Evolutionary conservation across 2,329 filamentous ascomycete species (phyloP), one percentile per base, ranked within the genome.

Genomic region (Aspergillus pseudonomiae): DNA sequence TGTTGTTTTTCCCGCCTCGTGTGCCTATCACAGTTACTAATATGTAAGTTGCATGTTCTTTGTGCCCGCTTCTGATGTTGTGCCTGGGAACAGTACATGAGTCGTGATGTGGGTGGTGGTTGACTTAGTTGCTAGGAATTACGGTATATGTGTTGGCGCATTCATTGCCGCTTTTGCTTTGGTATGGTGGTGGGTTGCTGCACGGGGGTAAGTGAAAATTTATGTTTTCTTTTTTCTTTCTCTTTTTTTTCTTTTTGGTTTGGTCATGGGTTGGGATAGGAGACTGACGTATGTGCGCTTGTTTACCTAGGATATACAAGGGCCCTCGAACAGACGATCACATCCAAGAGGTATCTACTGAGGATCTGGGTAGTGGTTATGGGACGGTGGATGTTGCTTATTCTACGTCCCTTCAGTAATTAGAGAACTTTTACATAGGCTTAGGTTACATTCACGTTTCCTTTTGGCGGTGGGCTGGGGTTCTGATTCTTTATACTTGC

Each of bases 321-420:
- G 86, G 86, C 0, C 86, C 86, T 24, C 81, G 84, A 41, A 88
- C 86, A 5, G 85, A 81, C 60, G 85, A 87, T 57, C 79, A 83
- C 10, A 72, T 79, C 21, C 70, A 74, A 41, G 69, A 75, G 48
- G 65, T 79, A 41, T 69, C 74, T 4, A 74, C 73, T 1, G 76
- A 78, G 26, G 77, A 79, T 43, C 39, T 68, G 21, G 61, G 46
- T 1, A 32, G 60, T 12, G 65, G 71, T 5, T 68, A 65, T 45
- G 71, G 69, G 39, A 62, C 69, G 3, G 43, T 70, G 41, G 54
- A 63, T n/a, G 19, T 55, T 55, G 52, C 32, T 2, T 55, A 39
- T 26, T 21, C 52, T 24, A 39, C 52, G 4, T 55, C 52, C 12
- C n/a, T 16, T 16, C 12, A 28, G 16, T 55, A 36, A 32, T 52